Evolutionary conservation across 129 eudicot species (phyloP).

Genomic region (Centaurea solstitialis): DNA sequence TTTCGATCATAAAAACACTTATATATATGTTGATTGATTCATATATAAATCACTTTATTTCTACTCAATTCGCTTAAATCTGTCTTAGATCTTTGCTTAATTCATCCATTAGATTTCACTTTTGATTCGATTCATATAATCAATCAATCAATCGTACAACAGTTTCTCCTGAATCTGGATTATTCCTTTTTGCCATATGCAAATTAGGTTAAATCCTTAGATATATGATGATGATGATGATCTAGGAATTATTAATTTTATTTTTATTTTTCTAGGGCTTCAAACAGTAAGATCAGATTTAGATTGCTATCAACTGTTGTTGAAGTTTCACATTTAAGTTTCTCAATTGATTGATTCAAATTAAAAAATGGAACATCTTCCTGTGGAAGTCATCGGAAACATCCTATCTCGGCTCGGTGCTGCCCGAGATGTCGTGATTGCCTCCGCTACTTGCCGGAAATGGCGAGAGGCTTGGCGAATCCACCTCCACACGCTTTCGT

Average conservation of each 20-base stretch:
- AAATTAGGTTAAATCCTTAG: background rate
- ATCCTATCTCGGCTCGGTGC: conserved; percentile 83
- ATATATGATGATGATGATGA: background rate
- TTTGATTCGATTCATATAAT: background rate
- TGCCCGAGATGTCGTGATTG: conserved; percentile 84
- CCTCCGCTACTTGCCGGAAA: conserved; percentile 82
- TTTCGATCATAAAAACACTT: background rate
- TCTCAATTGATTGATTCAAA: conserved; percentile 1
- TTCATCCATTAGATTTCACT: background rate
- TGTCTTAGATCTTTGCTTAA: conserved; percentile 20
- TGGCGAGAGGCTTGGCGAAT: conserved; percentile 84
- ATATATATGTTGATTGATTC: background rate
- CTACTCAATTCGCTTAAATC: conserved; percentile 6
- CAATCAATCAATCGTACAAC: background rate
- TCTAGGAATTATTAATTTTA: background rate
- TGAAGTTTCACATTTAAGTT: background rate
- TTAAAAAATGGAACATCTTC: conserved; percentile 76
- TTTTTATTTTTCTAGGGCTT: background rate
- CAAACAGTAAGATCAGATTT: background rate
- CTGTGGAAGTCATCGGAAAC: conserved; percentile 94
- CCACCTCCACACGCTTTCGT: conserved; percentile 73
- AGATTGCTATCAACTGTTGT: background rate
- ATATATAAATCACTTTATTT: background rate
- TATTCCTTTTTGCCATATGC: background rate
- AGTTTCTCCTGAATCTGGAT: conserved; percentile 3